Base-by-base conservation (phyloP, 495 filamentous ascomycete species). In the Trichoderma erinaceum region DNA sequence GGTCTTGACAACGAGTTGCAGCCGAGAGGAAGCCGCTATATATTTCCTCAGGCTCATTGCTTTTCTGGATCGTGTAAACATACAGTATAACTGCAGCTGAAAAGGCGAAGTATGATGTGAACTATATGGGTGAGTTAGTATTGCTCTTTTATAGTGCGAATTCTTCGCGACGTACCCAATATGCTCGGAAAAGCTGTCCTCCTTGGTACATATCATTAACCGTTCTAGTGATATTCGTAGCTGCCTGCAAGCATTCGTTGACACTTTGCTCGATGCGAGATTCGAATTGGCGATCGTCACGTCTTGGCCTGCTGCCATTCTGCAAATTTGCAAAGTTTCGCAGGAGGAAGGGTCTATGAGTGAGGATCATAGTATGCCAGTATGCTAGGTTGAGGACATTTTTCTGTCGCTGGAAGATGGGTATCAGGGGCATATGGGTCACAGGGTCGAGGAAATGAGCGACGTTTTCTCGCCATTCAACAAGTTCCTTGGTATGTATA, bases 21-120 rank as follows among this genome's bases (percentile, higher is more conserved):
- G 75, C 72, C 10, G 71, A 63, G 29, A 76, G 72, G 48, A 75
- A 75, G 4, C 46, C 44, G 21, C 65, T 68, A 68, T 71, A 73
- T 18, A 46, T 64, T 6, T 66, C 64, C 8, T 52, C 64, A 15
- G 65, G 67, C 10, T 66, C 63, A 29, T 66, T 52, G 25, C 68
- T 70, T 18, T 82, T 80, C 65, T 86, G 83, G 64, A 86, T 86
- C 0, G 81, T 80, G 68, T 70, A 81, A 27, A 86, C 84, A 50
- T 85, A 85, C 10, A 83, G 77, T 38, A 84, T 81, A 11, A 84
- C 75, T 29, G 84, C 80, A n/a, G 83, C 84, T 46, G 81, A 84
- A 66, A 84, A 86, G 56, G 80, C 81, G 21, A 83, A 80, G 66
- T 84, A 85, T 67, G 84, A 81, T 0, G 82, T 84, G 66, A 86